Base-by-base conservation (phyloP, 2,329 filamentous ascomycete species). In the Cordyceps militaris region DNA sequence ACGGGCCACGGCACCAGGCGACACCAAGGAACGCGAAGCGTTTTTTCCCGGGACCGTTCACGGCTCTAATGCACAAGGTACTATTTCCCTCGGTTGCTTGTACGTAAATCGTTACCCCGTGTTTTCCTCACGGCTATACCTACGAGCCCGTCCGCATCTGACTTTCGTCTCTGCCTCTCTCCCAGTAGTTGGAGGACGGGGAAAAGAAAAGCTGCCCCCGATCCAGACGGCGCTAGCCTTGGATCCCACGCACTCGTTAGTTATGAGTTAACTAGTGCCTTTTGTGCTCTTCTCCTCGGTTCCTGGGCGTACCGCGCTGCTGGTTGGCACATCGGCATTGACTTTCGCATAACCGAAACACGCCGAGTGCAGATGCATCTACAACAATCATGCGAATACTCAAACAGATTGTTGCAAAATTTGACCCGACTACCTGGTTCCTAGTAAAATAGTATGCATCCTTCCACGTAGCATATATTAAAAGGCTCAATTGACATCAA, bases 31-130 rank as follows among this genome's bases (percentile, higher is more conserved):
- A 7, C 32, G 21, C 54, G 54, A 56, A 56, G 54, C 54, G 54
- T 50, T 56, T 56, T 56, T 46, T 24, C 46, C 54, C 54, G 54
- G 23, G 7, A n/a, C 36, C 24, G 23, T 44, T 23, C 44, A 56
- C 34, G 36, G 54, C 44, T 50, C 36, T 34, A 43, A 56, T 49
- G 54, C 34, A 42, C 24, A 24, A 50, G 43, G 16, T 16, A 14
- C 54, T 49, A 56, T 49, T 49, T 56, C 46, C 54, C 54, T 56
- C 54, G 54, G 54, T 56, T 56, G 54, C 44, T 56, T 7, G 26
- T 56, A 56, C 54, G 54, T 49, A 43, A 56, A 49, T 49, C 26
- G n/a, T 40, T 56, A 56, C 54, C 46, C 54, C 54, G 19, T 49
- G 54, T 56, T 56, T 49, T 50, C 54, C 43, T 48, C 53, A 56